These are phyloP conservation scores for Blastocystis hominis DNA, from an alignment of 352 stramenopile species.

Conservation along the genomic window DNA sequence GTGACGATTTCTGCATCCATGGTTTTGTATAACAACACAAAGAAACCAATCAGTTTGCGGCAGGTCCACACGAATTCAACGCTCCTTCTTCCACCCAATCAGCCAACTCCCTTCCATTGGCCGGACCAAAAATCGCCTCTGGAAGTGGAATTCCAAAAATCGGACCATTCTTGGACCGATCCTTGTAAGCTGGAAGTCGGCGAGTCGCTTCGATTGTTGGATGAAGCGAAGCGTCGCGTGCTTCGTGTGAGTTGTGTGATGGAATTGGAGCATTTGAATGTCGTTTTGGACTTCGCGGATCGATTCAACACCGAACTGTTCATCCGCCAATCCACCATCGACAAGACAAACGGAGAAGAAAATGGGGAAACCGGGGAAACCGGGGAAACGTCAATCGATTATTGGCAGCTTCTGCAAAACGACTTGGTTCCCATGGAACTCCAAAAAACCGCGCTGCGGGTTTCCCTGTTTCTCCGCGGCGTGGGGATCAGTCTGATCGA, in stretches of 20 bases:
- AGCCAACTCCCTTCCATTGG: background rate
- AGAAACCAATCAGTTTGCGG: background rate
- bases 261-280: background rate
- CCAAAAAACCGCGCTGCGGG: background rate
- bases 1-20: background rate
- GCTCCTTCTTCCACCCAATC: background rate
- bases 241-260: background rate
- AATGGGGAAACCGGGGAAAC: background rate
- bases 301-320: background rate
- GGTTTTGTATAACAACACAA: background rate
- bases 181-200: background rate
- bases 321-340: background rate
- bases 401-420: background rate
- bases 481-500: conserved; percentile 20
- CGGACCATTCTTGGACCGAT: background rate
- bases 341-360: too few species aligned
- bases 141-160: background rate
- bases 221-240: background rate
- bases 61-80: background rate
- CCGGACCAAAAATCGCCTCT: background rate
- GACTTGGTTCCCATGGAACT: background rate
- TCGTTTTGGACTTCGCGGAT: background rate
- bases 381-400: background rate
- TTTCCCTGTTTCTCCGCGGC: background rate
- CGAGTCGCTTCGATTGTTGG: background rate